These are phyloP conservation scores for Ganoderma resinaceum DNA, from an alignment of 1,284 basidiomycete genomes.

Conservation along the genomic window DNA sequence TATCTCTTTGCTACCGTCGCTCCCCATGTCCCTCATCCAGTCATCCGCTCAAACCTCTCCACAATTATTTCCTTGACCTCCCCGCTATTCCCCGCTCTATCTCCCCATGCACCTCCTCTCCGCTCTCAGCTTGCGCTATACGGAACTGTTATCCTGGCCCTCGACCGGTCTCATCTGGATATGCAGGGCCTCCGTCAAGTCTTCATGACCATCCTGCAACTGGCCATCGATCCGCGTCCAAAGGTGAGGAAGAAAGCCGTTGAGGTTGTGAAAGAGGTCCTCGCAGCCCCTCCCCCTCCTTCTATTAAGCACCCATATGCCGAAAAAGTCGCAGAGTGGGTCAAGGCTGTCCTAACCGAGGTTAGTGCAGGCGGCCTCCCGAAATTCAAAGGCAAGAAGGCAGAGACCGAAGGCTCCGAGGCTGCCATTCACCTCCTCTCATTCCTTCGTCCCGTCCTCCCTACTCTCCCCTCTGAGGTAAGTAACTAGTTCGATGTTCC, in stretches of 20 bases:
- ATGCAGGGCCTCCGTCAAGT: constrained; percentile 74
- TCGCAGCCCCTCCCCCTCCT: constrained; percentile 79
- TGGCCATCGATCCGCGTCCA: constrained; percentile 89
- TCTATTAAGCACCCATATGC: constrained; percentile 86
- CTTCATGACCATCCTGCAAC: constrained; percentile 81
- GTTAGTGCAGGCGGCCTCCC: constrained; percentile 67
- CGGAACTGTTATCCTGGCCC: constrained; percentile 66
- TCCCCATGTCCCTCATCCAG: constrained; percentile 80
- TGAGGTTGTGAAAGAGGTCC: constrained; percentile 82
- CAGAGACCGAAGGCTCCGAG: constrained; percentile 71
- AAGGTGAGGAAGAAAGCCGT: constrained; percentile 94
- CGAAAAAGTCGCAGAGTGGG: constrained; percentile 82
- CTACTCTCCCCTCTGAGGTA: constrained; percentile 72
- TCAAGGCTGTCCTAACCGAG: constrained; percentile 70
- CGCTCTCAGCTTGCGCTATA: constrained; percentile 82
- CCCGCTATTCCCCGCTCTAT: constrained; percentile 77
- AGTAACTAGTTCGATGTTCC: constrained; percentile 38
- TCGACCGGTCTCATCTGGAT: constrained; percentile 78
- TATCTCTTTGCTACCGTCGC: constrained; percentile 87
- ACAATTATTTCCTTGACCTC: constrained; percentile 75
- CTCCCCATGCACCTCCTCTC: constrained; percentile 71
- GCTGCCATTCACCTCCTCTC: constrained; percentile 84
- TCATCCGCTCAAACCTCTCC: constrained; percentile 72
- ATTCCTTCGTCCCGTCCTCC: constrained; percentile 69
- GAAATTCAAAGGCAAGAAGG: constrained; percentile 69